Evolutionary conservation across 306 rosid species (phyloP).

Genomic region (Carpinus viminea): DNA sequence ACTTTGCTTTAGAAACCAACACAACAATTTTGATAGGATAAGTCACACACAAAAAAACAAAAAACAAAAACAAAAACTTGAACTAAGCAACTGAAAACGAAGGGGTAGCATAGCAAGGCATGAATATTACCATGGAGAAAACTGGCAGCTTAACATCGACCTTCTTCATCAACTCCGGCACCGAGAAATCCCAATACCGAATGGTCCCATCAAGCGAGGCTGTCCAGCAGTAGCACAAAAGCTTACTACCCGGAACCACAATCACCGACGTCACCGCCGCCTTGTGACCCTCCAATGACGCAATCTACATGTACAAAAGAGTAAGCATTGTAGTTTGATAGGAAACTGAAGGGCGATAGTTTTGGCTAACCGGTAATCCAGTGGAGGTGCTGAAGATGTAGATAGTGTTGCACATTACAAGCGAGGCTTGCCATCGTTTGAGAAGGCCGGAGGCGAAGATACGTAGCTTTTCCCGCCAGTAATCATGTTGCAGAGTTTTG

Average conservation of each 20-base stretch:
- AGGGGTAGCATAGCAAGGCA: background rate
- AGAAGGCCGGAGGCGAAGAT: slow-evolving; percentile 69
- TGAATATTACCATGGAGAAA: slow-evolving; percentile 65
- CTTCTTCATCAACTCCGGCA: slow-evolving; percentile 62
- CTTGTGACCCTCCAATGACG: slow-evolving; percentile 70
- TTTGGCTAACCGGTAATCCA: slow-evolving; percentile 49
- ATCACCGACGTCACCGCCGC: slow-evolving; percentile 65
- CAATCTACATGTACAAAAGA: slow-evolving; percentile 15
- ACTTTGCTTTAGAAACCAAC: background rate
- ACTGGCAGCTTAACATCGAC: slow-evolving; percentile 54
- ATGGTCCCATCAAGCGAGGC: slow-evolving; percentile 79
- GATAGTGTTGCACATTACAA: slow-evolving; percentile 59
- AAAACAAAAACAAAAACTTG: background rate
- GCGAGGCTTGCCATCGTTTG: slow-evolving; percentile 71
- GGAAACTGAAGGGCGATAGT: background rate
- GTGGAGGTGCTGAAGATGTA: slow-evolving; percentile 80
- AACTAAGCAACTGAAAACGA: background rate
- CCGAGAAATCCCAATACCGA: slow-evolving; percentile 79
- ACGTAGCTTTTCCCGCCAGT: slow-evolving; percentile 77
- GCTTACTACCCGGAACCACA: slow-evolving; percentile 54
- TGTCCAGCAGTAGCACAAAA: slow-evolving; percentile 74
- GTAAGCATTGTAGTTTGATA: background rate
- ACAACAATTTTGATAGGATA: background rate
- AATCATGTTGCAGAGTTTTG: slow-evolving; percentile 35
- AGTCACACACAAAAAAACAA: background rate